Conservation (phyloP, 345 rosid genomes). For the Aquilaria malaccensis region DNA sequence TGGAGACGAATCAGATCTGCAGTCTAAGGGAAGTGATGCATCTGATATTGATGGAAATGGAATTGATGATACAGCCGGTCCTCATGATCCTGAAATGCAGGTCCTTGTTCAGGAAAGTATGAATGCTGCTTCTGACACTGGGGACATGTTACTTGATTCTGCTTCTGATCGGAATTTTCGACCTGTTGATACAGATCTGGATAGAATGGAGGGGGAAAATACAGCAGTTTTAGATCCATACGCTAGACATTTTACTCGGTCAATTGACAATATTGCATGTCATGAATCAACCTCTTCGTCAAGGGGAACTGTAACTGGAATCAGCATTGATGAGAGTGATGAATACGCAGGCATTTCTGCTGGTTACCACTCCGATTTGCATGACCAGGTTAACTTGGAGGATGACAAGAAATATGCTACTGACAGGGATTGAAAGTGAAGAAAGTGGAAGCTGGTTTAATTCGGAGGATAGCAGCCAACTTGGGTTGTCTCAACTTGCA, state of each 20-base stretch:
- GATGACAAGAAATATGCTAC: background rate
- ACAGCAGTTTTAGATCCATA: background rate
- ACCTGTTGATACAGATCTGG: background rate
- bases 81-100: background rate
- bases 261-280: constrained; percentile 10
- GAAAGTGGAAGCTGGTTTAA: too few relatives aligned
- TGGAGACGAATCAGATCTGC: constrained; percentile 7
- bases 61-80: background rate
- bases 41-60: background rate
- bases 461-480: too few relatives aligned
- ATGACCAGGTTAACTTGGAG: constrained; percentile 5
- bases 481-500: too few relatives aligned
- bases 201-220: background rate
- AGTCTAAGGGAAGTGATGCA: constrained; percentile 5
- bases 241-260: too few relatives aligned
- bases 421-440: too few relatives aligned
- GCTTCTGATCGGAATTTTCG: background rate
- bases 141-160: background rate
- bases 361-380: background rate
- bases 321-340: background rate
- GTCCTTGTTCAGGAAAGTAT: background rate
- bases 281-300: constrained; percentile 5
- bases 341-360: constrained; percentile 6
- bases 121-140: background rate
- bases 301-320: constrained; percentile 7